Base-by-base conservation (phyloP, 306 rosid species). In the Ammopiptanthus mongolicus region DNA sequence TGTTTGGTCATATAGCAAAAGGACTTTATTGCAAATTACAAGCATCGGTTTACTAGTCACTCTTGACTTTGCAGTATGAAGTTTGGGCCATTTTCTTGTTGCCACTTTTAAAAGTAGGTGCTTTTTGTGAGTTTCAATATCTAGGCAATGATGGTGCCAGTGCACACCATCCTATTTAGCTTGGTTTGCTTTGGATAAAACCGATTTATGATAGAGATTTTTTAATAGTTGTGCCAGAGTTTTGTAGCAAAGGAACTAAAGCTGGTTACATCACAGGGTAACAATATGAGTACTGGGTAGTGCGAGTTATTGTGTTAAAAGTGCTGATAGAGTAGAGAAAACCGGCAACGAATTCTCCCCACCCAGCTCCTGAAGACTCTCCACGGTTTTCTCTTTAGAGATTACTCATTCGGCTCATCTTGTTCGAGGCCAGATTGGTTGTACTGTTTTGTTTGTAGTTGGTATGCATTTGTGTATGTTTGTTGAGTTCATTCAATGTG, bases 161-260 rank as follows among this genome's bases (percentile, higher is more conserved):
- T 68, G 55, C 64, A 60, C 31, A 47, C 67, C 61, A 60, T 62
- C 31, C 22, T 59, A 69, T 50, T 65, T 37, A 44, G 33, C 22
- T 61, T 74, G 78, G 70, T 61, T 74, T 61, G 48, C 61, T 61
- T 69, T 73, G 60, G 77, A 73, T 73, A 46, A 46, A 60, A 60
- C 50, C 61, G 46, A 60, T 31, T 46, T 73, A 33, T 61, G 70
- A 29, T 74, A 74, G 41, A 58, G 56, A 42, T 25, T 25, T 72
- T 23, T 14, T 9, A 25, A 41, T 25, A 41, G 59, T 7, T 59
- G 37, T 50, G 41, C 29, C 71, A 46, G 37, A 28, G 67, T 72
- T 75, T 44, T 53, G 69, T 56, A 59, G 65, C 15, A 56, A 46
- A 80, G 57, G 60, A 80, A 57, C 61, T 74, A 58, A 14, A 56